Evolutionary conservation across 2,329 filamentous ascomycete species (phyloP).

Genomic region (Nakataea oryzae): DNA sequence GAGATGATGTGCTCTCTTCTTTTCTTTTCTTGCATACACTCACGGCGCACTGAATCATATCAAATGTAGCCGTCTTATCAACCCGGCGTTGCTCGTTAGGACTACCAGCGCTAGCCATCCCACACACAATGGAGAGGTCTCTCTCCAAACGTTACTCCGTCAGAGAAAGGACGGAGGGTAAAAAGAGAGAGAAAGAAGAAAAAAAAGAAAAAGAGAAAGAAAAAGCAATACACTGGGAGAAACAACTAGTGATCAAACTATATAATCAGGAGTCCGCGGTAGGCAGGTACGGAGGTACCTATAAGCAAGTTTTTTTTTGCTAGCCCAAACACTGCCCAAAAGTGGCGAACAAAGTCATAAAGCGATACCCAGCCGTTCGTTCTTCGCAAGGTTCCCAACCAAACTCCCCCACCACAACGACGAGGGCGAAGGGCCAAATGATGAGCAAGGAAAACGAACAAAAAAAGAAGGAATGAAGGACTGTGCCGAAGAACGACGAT

Average conservation of each 20-base stretch:
- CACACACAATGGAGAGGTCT: too few species aligned
- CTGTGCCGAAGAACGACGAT: slow-evolving; percentile 6
- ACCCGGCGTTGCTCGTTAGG: too few species aligned
- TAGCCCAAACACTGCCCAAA: not conserved
- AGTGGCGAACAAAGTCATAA: not conserved
- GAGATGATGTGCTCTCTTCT: too few species aligned
- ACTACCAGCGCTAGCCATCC: too few species aligned
- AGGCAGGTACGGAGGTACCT: too few species aligned
- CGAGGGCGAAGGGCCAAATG: slow-evolving; percentile 1
- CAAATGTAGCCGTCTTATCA: too few species aligned
- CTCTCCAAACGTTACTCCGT: too few species aligned
- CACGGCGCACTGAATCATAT: too few species aligned
- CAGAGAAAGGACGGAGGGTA: slow-evolving; percentile 4
- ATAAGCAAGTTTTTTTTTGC: not conserved
- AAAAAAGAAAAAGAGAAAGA: slow-evolving; percentile 7
- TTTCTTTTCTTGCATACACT: too few species aligned
- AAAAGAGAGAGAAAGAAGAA: slow-evolving; percentile 6
- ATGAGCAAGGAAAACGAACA: slow-evolving; percentile 10
- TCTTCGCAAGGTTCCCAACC: not conserved
- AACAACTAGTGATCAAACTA: not conserved
- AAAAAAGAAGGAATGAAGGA: slow-evolving; percentile 9
- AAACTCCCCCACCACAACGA: not conserved
- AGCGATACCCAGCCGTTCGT: not conserved
- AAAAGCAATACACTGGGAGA: not conserved
- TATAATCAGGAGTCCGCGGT: not conserved